A percentile compares a stretch with the other conserved stretches of the same genome.
phyloP scores from a whole-genome alignment of 108 stramenopile genomes.

The Pseudonitzschia multiseries region DNA sequence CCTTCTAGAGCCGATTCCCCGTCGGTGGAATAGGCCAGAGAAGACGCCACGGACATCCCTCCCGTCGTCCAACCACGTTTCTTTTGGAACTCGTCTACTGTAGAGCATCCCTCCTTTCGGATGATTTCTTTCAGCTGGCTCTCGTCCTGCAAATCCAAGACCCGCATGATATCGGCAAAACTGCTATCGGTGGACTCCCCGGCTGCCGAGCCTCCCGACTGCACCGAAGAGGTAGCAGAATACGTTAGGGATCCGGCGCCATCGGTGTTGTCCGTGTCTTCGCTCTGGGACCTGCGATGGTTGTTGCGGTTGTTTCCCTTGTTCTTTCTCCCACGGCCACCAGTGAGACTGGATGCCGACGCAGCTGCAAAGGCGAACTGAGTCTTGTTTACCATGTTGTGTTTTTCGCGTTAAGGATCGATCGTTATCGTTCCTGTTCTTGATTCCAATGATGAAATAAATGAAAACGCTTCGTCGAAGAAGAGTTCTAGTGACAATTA shows the following conservation, averaged over 20 bases:
- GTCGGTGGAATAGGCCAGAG: conserved; percentile 41
- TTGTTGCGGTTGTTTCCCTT: not conserved
- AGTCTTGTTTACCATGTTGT: not conserved
- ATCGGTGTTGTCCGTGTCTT: conserved; percentile 32
- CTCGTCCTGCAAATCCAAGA: conserved; percentile 44
- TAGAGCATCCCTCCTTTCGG: conserved; percentile 25
- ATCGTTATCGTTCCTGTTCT: not conserved
- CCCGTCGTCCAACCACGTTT: conserved; percentile 6
- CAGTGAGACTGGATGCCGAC: not conserved
- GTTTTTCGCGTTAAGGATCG: not conserved
- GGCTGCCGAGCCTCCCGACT: conserved; percentile 28
- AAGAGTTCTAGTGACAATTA: not conserved
- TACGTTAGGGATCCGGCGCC: conserved; percentile 39
- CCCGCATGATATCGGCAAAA: conserved; percentile 55
- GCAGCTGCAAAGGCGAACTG: conserved; percentile 5
- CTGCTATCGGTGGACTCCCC: conserved; percentile 52
- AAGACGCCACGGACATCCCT: conserved; percentile 33
- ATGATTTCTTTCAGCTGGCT: conserved; percentile 39
- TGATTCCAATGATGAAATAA: too few relatives aligned
- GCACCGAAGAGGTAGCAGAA: conserved; percentile 36
- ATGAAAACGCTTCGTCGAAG: not conserved
- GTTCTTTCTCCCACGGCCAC: not conserved
- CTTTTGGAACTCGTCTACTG: conserved; percentile 19
- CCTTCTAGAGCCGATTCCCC: conserved; percentile 37
- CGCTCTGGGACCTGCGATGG: conserved; percentile 9